Evolutionary conservation across 2,329 filamentous ascomycete genomes (phyloP).

Genomic region (Phialocephala subalpina): DNA sequence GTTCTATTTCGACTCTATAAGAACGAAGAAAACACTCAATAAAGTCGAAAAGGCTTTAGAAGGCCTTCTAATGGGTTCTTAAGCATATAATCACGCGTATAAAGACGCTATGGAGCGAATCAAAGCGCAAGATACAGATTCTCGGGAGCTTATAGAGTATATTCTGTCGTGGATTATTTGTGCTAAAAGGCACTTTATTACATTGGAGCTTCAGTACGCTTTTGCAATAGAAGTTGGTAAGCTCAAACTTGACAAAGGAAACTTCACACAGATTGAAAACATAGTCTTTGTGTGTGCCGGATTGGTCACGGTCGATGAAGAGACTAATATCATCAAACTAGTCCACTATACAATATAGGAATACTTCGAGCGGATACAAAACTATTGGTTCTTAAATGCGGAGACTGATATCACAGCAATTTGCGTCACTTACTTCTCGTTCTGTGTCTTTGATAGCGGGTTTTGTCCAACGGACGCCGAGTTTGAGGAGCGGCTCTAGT

Average conservation of each 20-base stretch:
- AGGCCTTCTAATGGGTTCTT: conserved; percentile 41
- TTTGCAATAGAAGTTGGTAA: conserved; percentile 48
- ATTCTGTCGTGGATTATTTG: conserved; percentile 32
- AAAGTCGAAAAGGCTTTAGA: conserved; percentile 44
- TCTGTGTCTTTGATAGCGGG: conserved; percentile 35
- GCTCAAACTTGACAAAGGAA: conserved; percentile 22
- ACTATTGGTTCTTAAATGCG: conserved; percentile 29
- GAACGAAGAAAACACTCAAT: conserved; percentile 44
- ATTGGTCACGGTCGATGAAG: conserved; percentile 24
- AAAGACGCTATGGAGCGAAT: conserved; percentile 52
- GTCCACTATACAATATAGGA: conserved; percentile 44
- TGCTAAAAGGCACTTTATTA: conserved; percentile 45
- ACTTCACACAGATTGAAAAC: conserved; percentile 25
- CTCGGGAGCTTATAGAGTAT: conserved; percentile 8
- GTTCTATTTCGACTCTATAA: conserved; percentile 40
- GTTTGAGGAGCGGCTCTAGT: conserved; percentile 34
- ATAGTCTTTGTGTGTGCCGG: conserved; percentile 40
- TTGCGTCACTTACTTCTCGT: conserved; percentile 45
- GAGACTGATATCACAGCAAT: conserved; percentile 31
- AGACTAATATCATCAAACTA: conserved; percentile 25
- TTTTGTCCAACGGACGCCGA: conserved; percentile 31
- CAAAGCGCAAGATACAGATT: conserved; percentile 39
- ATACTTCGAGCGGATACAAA: conserved; percentile 37
- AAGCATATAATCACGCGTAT: conserved; percentile 53
- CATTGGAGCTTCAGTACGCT: conserved; percentile 50